Base-by-base conservation (phyloP, 2,329 filamentous ascomycete genomes). In the Calonectria fujianensis region DNA sequence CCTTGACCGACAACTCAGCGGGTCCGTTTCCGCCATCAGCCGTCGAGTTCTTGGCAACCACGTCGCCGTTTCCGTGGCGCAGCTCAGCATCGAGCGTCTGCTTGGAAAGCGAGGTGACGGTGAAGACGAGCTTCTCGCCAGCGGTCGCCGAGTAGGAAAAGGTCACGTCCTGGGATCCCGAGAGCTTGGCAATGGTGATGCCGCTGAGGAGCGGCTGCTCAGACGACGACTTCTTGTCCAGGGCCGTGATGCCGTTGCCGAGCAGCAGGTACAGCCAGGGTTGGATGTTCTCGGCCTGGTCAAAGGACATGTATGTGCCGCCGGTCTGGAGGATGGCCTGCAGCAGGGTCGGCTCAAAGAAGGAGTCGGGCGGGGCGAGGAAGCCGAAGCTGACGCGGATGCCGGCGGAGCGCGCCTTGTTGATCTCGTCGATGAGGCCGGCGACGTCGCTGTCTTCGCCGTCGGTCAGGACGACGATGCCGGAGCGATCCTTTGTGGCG, bases 231-330 rank as follows among this genome's bases (percentile, higher is more conserved):
- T 59, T 59, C 54, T 59, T 59, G 32, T 59, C 54, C 54, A 59
- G 8, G 18, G 54, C 54, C 6, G 54, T 59, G 11, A 59, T n/a
- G 7, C 54, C 54, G 13, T 59, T 59, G 32, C 54, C 54, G 6
- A 59, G 54, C 5, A 59, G 54, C 32, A 59, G 32, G 32, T 59
- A 59, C 2, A 59, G 54, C 54, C 54, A 59, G 3, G 54, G 54
- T n/a, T 59, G 54, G 11, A 59, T 59, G 54, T 59, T 59, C 32
- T 59, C 54, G 7, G 54, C 54, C 54, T 59, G 54, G 54, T 59
- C 54, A 37, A 59, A 59, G 2, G 54, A 59, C 54, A 59, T 59
- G 32, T 59, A 59, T 59, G 54, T 59, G 24, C 54, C 54, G 14
- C 54, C 54, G 8, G 54, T 59, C 31, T 59, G 32, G 54, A 59